phyloP scores from a whole-genome alignment of 768 basidiomycete genomes.

The Naganishia onofrii region DNA sequence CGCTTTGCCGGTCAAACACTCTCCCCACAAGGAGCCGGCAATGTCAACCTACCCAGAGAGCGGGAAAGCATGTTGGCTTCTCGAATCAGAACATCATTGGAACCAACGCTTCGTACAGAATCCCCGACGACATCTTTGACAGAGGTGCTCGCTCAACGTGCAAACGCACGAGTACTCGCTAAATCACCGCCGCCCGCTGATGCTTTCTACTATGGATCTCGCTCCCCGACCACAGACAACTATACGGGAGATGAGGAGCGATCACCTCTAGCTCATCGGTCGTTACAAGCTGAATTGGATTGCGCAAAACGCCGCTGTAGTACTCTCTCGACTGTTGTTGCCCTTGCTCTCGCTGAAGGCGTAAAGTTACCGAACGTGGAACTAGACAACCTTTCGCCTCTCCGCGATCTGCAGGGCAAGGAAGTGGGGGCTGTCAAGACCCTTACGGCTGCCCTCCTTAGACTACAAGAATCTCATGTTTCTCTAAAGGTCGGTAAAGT shows the following conservation, averaged over 20 bases:
- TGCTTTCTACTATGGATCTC: constrained; percentile 58
- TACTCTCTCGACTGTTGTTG: constrained; percentile 1
- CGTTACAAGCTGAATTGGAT: constrained; percentile 68
- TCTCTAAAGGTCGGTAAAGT: constrained; percentile 69
- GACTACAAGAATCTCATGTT: constrained; percentile 83
- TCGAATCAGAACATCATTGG: constrained; percentile 16
- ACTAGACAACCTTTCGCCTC: constrained; percentile 28
- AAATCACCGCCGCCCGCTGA: constrained; percentile 58
- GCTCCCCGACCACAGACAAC: constrained; percentile 46
- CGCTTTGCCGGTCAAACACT: constrained; percentile 42
- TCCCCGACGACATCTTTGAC: constrained; percentile 33
- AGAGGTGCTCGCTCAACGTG: constrained; percentile 35
- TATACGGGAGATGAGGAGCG: constrained; percentile 13
- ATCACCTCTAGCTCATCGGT: neutral
- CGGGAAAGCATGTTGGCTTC: constrained; percentile 12
- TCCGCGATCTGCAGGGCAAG: constrained; percentile 56
- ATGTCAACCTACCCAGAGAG: constrained; percentile 58
- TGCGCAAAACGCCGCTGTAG: constrained; percentile 59
- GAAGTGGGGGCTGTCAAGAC: constrained; percentile 60
- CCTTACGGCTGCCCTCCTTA: constrained; percentile 36
- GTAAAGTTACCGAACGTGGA: constrained; percentile 67
- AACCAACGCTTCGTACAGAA: neutral
- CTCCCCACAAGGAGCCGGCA: constrained; percentile 36
- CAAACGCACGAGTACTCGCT: constrained; percentile 35
- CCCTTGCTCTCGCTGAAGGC: constrained; percentile 48